These are phyloP conservation scores for Coniophora puteana DNA, from an alignment of 1,284 basidiomycete species.

Conservation along the genomic window DNA sequence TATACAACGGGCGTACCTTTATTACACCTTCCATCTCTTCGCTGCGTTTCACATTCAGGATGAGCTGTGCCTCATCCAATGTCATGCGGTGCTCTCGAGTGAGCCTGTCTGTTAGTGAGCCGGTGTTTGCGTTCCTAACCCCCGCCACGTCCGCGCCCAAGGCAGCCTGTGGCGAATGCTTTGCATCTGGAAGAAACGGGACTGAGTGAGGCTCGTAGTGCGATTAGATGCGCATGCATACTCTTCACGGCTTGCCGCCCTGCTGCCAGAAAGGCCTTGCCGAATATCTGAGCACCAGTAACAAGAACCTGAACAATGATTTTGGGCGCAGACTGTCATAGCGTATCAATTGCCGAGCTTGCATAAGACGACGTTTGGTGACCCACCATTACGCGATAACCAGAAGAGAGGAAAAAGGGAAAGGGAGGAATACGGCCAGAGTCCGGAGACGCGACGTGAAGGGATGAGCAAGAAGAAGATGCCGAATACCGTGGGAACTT, in stretches of 20 bases:
- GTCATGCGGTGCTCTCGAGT: conserved; percentile 91
- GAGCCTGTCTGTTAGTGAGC: conserved; percentile 70
- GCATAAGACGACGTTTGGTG: not conserved
- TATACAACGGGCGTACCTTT: conserved; percentile 49
- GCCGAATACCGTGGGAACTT: conserved; percentile 23
- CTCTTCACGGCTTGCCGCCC: conserved; percentile 92
- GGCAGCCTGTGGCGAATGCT: conserved; percentile 62
- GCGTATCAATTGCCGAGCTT: not conserved
- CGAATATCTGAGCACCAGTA: conserved; percentile 80
- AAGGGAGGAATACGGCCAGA: not conserved
- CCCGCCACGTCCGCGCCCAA: conserved; percentile 64
- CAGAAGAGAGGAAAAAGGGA: not conserved
- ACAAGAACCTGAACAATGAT: conserved; percentile 81
- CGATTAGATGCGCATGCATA: conserved; percentile 41
- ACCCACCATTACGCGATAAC: conserved; percentile 21
- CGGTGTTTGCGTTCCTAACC: conserved; percentile 69
- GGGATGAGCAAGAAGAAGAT: not conserved
- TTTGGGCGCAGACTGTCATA: conserved; percentile 66
- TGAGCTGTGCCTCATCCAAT: conserved; percentile 91
- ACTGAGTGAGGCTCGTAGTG: not conserved
- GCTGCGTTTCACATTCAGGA: conserved; percentile 86
- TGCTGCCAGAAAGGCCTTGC: conserved; percentile 89
- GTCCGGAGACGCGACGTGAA: too few species aligned
- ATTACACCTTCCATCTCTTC: conserved; percentile 67
- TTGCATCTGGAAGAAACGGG: conserved; percentile 61